A percentile compares a stretch with the other conserved stretches of the same genome.
These are phyloP conservation scores for Epithemia pelagica DNA, from an alignment of 108 stramenopile genomes.

Conservation along the genomic window DNA sequence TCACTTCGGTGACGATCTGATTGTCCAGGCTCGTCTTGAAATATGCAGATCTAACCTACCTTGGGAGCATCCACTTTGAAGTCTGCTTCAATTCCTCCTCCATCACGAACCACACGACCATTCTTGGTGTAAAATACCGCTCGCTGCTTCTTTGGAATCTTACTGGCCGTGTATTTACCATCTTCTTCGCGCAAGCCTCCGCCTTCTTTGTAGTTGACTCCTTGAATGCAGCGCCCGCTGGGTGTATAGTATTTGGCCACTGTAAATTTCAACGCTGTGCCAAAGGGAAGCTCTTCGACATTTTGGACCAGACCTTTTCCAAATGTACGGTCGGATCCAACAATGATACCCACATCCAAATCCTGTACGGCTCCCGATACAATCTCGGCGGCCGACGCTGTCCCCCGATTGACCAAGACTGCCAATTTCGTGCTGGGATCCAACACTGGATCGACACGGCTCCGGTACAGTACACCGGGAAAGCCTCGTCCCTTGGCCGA, in stretches of 20 bases:
- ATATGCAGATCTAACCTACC: not conserved
- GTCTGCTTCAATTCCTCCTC: slow-evolving; percentile 91
- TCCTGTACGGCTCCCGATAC: slow-evolving; percentile 96
- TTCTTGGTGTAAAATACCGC: slow-evolving; percentile 61
- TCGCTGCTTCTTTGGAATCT: slow-evolving; percentile 62
- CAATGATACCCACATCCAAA: slow-evolving; percentile 88
- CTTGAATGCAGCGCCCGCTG: slow-evolving; percentile 88
- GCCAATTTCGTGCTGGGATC: slow-evolving; percentile 77
- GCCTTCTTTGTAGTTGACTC: slow-evolving; percentile 81
- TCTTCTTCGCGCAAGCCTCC: slow-evolving; percentile 28
- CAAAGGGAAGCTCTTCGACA: slow-evolving; percentile 82
- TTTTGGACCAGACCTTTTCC: slow-evolving; percentile 98
- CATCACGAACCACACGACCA: slow-evolving; percentile 79
- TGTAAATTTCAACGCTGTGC: slow-evolving; percentile 90
- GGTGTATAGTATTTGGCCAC: slow-evolving; percentile 98
- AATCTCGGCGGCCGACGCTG: slow-evolving; percentile 94
- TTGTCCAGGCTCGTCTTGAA: no score
- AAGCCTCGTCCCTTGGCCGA: slow-evolving; percentile 88
- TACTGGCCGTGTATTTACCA: slow-evolving; percentile 44
- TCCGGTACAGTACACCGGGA: slow-evolving; percentile 74
- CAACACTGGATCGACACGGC: slow-evolving; percentile 72
- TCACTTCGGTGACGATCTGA: no score
- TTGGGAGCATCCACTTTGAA: slow-evolving; percentile 78
- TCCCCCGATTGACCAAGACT: slow-evolving; percentile 83
- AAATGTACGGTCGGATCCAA: slow-evolving; percentile 88